Conservation (phyloP, 2,329 filamentous ascomycete genomes). For the Venturiaceae sp. region DNA sequence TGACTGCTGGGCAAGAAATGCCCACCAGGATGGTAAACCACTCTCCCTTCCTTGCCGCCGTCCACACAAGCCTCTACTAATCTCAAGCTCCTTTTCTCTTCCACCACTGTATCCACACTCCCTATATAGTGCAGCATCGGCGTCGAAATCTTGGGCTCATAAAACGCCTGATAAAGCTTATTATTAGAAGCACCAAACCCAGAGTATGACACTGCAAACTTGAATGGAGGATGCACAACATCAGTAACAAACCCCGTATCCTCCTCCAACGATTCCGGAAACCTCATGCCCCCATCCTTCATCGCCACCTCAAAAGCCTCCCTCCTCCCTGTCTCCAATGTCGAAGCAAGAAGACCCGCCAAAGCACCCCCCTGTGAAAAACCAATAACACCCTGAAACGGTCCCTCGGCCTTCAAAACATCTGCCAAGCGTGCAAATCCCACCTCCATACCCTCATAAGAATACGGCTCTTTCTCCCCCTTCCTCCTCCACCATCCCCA, state of each 20-base stretch:
- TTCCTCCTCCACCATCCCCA: conserved; percentile 79
- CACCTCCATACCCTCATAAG: conserved; percentile 59
- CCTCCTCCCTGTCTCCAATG: conserved; percentile 50
- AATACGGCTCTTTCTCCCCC: conserved; percentile 43
- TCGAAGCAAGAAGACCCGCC: conserved; percentile 60
- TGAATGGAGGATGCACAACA: conserved; percentile 43
- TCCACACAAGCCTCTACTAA: conserved; percentile 58
- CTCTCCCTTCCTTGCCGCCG: conserved; percentile 40
- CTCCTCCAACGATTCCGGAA: conserved; percentile 38
- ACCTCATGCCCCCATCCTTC: conserved; percentile 36
- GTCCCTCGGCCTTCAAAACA: conserved; percentile 51
- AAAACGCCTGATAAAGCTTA: conserved; percentile 56
- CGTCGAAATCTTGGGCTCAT: conserved; percentile 65
- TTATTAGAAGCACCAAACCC: conserved; percentile 61
- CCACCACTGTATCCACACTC: conserved; percentile 77
- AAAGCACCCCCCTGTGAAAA: conserved; percentile 74
- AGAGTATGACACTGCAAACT: conserved; percentile 67
- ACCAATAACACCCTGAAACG: conserved; percentile 69
- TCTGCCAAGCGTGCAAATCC: conserved; percentile 56
- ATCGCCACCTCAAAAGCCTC: conserved; percentile 38
- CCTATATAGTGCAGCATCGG: conserved; percentile 76
- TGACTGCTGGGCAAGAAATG: conserved; percentile 75
- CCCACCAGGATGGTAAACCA: conserved; percentile 72
- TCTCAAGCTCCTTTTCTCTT: conserved; percentile 59
- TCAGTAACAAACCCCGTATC: conserved; percentile 21